A percentile compares a stretch with the other conserved stretches of the same genome.
Conservation (phyloP, 116 monocot genomes). For the Papilionanthe hybrid region DNA sequence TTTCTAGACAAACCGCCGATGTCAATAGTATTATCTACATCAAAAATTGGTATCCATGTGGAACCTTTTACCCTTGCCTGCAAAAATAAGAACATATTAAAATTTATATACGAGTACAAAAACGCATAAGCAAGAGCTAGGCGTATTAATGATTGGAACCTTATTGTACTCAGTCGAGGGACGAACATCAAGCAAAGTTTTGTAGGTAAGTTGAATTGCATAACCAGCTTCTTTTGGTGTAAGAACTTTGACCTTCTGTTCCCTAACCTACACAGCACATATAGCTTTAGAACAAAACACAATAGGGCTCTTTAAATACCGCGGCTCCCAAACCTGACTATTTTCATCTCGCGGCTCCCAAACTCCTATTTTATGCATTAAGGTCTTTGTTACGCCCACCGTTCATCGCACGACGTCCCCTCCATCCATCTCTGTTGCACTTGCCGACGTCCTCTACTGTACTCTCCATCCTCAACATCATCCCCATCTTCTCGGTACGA, state of each 20-base stretch:
- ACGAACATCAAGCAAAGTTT: constrained; percentile 84
- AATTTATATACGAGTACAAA: background rate
- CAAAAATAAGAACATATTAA: background rate
- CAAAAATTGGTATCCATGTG: constrained; percentile 93
- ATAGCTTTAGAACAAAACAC: background rate
- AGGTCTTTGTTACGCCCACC: no score
- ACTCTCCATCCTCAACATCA: no score
- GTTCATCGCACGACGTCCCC: no score
- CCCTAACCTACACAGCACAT: constrained; percentile 59
- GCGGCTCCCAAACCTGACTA: no score
- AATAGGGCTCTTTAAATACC: no score
- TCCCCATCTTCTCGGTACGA: no score
- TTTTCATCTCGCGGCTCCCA: no score
- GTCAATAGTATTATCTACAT: constrained; percentile 43
- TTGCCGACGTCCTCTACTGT: no score
- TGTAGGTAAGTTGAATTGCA: constrained; percentile 79
- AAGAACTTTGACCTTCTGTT: constrained; percentile 79
- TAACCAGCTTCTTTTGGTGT: constrained; percentile 97
- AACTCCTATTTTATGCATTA: no score
- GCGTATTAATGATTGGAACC: constrained; percentile 24
- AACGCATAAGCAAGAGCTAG: background rate
- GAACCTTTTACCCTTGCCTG: constrained; percentile 96
- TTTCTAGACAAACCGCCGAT: constrained; percentile 51
- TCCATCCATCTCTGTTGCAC: no score
- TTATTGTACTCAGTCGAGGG: constrained; percentile 76